Evolutionary conservation across 805 yeast species (phyloP), one percentile per base, ranked within the genome.

Genomic region (Kregervanrija fluxuum): DNA sequence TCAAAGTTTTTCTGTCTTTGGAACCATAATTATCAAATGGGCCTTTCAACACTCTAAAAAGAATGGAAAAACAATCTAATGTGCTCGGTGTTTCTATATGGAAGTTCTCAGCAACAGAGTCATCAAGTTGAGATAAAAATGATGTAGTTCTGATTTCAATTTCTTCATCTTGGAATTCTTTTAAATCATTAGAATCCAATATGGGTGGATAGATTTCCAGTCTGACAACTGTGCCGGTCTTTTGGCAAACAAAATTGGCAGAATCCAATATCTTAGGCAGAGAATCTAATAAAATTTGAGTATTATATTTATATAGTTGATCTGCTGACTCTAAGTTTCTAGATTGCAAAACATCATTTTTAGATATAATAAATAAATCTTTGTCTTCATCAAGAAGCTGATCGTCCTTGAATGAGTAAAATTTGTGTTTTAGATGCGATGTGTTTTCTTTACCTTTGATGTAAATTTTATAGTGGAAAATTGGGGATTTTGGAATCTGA

Each of bases 21-120:
- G 60, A 64, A 2, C 72, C 64, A 2, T 57, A 61, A 17, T 72
- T 59, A 8, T 67, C 58, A 16, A 87, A 60, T 0, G 95, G 91
- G 2, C 88, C 90, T 49, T 70, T 76, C 39, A 86, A 64, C 8
- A 84, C 82, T 48, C 77, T 79, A 52, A 74, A 70, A 13, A 87
- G 55, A 0, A 87, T 82, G 40, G 68, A 66, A 16, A 84, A 66
- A 52, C 95, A 82, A 37, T 73, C 75, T 0, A 74, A 59, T 3
- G 80, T 74, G 3, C 76, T 64, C 0, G 95, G 90, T 1, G 49
- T 38, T 8, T 47, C 41, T 60, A 41, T 34, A 9, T 41, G 22
- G 8, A 54, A 17, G 2, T 44, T 47, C 37, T 44, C 49, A 6
- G 47, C 35, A 12, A 36, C 35, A 9, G 35, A 14, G 11, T 40